Percentiles rank a stretch among this genome's conserved stretches.
Conservation (phyloP, 1,139 yeast species). For the Protomyces macrosporus region DNA sequence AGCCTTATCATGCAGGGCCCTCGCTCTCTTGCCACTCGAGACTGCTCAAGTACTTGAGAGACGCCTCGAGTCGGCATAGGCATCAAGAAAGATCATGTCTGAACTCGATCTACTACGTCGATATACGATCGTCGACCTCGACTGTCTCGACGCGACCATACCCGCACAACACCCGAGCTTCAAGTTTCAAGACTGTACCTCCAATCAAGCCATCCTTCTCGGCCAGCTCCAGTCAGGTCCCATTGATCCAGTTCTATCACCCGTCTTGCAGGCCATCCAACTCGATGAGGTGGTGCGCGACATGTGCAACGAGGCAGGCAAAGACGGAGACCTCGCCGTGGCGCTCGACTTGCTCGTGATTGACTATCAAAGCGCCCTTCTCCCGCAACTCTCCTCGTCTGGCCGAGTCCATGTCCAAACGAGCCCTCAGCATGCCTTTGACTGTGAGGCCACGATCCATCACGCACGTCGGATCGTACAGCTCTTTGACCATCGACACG, state of each 20-base stretch:
- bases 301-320: neutral
- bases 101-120: neutral
- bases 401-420: neutral
- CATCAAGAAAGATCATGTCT: too few relatives aligned
- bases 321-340: neutral
- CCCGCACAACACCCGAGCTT: neutral
- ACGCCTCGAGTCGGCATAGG: too few relatives aligned
- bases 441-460: neutral
- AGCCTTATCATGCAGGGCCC: too few relatives aligned
- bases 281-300: neutral
- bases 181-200: neutral
- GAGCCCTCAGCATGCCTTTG: neutral
- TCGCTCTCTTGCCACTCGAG: too few relatives aligned
- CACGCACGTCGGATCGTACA: neutral
- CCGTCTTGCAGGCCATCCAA: neutral
- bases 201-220: neutral
- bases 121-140: neutral
- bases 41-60: too few relatives aligned
- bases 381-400: neutral
- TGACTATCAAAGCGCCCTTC: neutral
- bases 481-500: neutral
- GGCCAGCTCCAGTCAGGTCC: neutral
- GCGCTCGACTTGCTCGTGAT: neutral
- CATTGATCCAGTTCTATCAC: neutral
- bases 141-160: neutral